Percentiles rank a stretch among this genome's conserved stretches.
Evolutionary conservation across 192 early-diverging fungal species (phyloP).

Genomic region (Coemansia sp.): DNA sequence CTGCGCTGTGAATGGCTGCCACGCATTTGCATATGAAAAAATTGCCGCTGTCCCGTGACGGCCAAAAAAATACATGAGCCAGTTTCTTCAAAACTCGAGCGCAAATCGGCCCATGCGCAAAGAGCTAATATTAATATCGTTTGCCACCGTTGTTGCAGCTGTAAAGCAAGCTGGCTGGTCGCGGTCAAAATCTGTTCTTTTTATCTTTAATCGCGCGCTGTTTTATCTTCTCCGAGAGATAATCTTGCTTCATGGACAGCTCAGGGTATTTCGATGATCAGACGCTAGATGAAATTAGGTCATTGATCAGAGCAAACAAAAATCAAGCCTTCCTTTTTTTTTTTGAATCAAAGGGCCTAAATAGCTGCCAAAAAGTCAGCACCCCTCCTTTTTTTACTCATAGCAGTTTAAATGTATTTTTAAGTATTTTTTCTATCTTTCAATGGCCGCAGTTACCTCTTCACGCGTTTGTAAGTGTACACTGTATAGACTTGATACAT

Average conservation of each 20-base stretch:
- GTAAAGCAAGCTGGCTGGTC: no score
- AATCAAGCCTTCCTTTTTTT: neutral
- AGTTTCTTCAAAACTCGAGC: neutral
- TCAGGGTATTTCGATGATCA: neutral
- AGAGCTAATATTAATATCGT: neutral
- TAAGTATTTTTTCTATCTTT: neutral
- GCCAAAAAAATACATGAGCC: neutral
- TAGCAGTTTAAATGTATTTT: neutral
- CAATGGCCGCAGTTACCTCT: conserved; percentile 36
- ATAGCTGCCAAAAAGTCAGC: no score
- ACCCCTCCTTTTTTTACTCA: neutral
- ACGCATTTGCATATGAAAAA: conserved; percentile 14
- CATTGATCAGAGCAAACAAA: no score
- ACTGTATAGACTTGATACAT: neutral
- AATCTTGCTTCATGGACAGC: neutral
- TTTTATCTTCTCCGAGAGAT: neutral
- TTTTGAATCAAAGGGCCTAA: neutral
- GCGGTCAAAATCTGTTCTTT: no score
- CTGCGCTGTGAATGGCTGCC: conserved; percentile 6
- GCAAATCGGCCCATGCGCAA: neutral
- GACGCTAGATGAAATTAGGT: neutral
- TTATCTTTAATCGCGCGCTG: neutral
- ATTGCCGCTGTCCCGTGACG: conserved; percentile 10
- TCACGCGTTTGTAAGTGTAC: conserved; percentile 35
- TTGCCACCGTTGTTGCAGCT: no score